phyloP scores from a whole-genome alignment of 2,329 filamentous ascomycete genomes.

The Microsporum ferrugineum region DNA sequence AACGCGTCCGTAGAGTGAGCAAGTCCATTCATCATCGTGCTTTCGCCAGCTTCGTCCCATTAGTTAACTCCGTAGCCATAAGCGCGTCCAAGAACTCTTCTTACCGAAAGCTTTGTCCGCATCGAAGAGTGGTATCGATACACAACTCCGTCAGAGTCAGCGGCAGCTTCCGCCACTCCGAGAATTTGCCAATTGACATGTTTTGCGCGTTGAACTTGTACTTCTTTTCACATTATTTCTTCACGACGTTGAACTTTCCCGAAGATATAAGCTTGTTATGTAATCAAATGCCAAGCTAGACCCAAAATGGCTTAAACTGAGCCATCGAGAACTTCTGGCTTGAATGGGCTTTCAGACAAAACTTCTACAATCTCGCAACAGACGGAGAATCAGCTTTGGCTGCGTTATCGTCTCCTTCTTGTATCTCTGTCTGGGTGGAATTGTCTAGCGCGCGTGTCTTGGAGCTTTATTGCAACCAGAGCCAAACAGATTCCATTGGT shows the following conservation, averaged over 20 bases:
- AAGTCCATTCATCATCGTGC: slow-evolving; percentile 76
- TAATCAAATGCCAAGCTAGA: neutral
- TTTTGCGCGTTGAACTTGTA: neutral
- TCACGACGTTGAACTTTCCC: neutral
- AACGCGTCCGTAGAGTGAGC: slow-evolving; percentile 73
- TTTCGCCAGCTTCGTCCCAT: slow-evolving; percentile 61
- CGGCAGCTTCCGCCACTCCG: slow-evolving; percentile 80
- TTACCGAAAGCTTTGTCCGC: slow-evolving; percentile 80
- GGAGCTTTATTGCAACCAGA: neutral
- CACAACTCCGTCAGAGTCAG: slow-evolving; percentile 74
- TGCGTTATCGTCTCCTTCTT: too few species aligned
- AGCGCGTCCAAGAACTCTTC: slow-evolving; percentile 7
- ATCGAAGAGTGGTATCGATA: slow-evolving; percentile 86
- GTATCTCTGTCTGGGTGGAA: neutral
- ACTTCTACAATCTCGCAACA: neutral
- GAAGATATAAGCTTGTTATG: neutral
- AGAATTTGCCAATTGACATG: slow-evolving; percentile 40
- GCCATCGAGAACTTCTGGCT: neutral
- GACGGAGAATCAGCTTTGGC: neutral
- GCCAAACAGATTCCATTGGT: neutral
- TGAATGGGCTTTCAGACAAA: neutral
- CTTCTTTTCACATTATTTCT: neutral
- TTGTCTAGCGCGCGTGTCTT: neutral
- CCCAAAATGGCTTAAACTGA: slow-evolving; percentile 1
- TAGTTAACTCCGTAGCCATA: neutral